These are phyloP conservation scores for Saccharomycopsis capsularis DNA, from an alignment of 805 yeast species.

Conservation along the genomic window DNA sequence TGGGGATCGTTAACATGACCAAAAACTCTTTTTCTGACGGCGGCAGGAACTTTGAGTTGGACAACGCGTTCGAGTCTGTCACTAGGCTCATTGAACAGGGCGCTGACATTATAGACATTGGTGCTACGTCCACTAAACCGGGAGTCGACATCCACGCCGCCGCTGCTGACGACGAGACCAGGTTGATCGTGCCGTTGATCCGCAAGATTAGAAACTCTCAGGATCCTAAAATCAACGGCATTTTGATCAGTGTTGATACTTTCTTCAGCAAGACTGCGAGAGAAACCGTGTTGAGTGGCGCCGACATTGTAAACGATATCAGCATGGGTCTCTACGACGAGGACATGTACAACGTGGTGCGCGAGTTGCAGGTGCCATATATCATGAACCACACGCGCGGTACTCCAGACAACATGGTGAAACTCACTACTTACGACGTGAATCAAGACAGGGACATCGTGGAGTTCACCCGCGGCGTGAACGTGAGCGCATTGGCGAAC, in stretches of 20 bases:
- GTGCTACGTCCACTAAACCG: conserved; percentile 94
- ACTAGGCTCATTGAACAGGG: conserved; percentile 46
- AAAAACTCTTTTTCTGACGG: conserved; percentile 97
- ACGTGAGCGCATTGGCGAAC: neutral
- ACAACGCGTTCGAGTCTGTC: conserved; percentile 40
- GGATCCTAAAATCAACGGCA: conserved; percentile 32
- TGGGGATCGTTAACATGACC: conserved; percentile 87
- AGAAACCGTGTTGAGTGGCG: conserved; percentile 64
- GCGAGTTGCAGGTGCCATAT: conserved; percentile 60
- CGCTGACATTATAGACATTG: conserved; percentile 80
- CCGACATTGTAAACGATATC: conserved; percentile 87
- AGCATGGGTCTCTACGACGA: conserved; percentile 79
- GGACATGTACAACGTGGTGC: conserved; percentile 61
- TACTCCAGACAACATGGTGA: conserved; percentile 63
- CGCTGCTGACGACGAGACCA: conserved; percentile 55
- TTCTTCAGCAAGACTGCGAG: conserved; percentile 72
- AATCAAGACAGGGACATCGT: neutral
- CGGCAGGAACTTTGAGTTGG: conserved; percentile 39
- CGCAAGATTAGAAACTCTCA: conserved; percentile 45
- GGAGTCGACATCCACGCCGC: conserved; percentile 51
- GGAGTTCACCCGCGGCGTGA: neutral
- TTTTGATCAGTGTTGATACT: conserved; percentile 79
- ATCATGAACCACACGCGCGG: conserved; percentile 85
- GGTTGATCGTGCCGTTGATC: conserved; percentile 65
- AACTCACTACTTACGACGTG: conserved; percentile 45